These are phyloP conservation scores for Sindora glabra DNA, from an alignment of 306 rosid species.

Conservation along the genomic window DNA sequence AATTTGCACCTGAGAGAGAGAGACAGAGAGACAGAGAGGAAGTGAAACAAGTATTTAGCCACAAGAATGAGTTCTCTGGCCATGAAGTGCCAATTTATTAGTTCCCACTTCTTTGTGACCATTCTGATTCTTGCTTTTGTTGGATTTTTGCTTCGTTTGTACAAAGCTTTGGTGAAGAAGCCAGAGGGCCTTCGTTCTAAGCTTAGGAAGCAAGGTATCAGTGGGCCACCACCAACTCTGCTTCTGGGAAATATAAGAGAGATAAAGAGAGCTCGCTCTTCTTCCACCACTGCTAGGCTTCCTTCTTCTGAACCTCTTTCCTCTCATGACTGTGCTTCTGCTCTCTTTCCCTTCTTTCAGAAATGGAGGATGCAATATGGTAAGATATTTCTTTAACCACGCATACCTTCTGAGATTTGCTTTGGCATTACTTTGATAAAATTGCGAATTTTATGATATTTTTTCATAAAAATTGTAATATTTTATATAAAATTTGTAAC, in stretches of 20 bases:
- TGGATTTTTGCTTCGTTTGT: constrained; percentile 6
- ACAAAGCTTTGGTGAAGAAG: constrained; percentile 6
- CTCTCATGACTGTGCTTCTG: constrained; percentile 20
- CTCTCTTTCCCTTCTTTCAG: constrained; percentile 26
- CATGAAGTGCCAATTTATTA: constrained; percentile 19
- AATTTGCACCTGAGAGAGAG: too few relatives aligned
- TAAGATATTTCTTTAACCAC: neutral
- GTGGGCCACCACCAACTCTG: constrained; percentile 33
- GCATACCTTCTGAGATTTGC: neutral
- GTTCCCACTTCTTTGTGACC: constrained; percentile 2
- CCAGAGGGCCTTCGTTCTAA: constrained; percentile 23
- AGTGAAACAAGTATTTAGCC: too few relatives aligned
- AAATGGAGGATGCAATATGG: constrained; percentile 33
- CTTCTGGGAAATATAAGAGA: constrained; percentile 35
- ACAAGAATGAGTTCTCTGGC: neutral
- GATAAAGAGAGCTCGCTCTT: constrained; percentile 16
- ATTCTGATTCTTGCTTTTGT: neutral
- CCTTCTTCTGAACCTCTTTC: neutral
- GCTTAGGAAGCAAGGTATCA: constrained; percentile 39
- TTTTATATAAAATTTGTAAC: neutral
- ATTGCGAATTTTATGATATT: too few relatives aligned
- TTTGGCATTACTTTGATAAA: too few relatives aligned
- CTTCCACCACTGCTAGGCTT: neutral
- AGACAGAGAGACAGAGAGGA: too few relatives aligned
- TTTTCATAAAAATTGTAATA: too few relatives aligned